Evolutionary conservation across 768 basidiomycete genomes (phyloP).

Genomic region (Pholiota microspora): DNA sequence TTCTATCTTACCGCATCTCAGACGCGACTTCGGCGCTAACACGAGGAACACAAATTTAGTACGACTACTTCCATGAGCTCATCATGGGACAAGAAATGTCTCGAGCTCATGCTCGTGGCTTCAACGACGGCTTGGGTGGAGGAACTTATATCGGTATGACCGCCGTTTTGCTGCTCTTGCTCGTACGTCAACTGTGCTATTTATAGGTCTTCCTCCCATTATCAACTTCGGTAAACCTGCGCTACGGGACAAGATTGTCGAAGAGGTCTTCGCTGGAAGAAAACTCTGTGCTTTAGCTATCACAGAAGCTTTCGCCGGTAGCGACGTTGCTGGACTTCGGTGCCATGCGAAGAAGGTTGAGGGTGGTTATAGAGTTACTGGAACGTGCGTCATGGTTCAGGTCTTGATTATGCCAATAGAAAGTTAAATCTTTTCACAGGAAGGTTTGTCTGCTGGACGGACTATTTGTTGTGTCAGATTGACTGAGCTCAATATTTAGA

Average conservation of each 20-base stretch:
- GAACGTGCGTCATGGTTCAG: conserved; percentile 50
- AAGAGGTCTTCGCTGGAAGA: conserved; percentile 56
- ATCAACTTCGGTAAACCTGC: conserved; percentile 75
- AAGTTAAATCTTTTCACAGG: conserved; percentile 5
- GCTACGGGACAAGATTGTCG: conserved; percentile 57
- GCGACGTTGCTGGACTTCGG: conserved; percentile 69
- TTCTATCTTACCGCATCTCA: no score
- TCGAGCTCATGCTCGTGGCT: conserved; percentile 71
- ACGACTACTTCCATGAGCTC: conserved; percentile 84
- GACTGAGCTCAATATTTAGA: conserved; percentile 26
- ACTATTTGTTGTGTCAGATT: background rate
- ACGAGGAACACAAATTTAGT: conserved; percentile 2
- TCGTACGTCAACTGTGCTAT: background rate
- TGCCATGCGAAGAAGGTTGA: conserved; percentile 73
- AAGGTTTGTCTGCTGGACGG: conserved; percentile 36
- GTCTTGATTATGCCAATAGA: background rate
- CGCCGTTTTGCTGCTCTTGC: background rate
- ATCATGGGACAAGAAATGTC: conserved; percentile 71
- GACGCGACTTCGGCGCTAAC: background rate
- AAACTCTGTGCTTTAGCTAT: conserved; percentile 80
- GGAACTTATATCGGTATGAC: conserved; percentile 28
- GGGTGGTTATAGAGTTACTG: conserved; percentile 76
- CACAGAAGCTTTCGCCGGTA: conserved; percentile 83
- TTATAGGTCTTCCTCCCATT: conserved; percentile 64
- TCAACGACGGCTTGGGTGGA: conserved; percentile 69